phyloP scores from a whole-genome alignment of 805 yeast genomes.

The Barnettozyma populi region DNA sequence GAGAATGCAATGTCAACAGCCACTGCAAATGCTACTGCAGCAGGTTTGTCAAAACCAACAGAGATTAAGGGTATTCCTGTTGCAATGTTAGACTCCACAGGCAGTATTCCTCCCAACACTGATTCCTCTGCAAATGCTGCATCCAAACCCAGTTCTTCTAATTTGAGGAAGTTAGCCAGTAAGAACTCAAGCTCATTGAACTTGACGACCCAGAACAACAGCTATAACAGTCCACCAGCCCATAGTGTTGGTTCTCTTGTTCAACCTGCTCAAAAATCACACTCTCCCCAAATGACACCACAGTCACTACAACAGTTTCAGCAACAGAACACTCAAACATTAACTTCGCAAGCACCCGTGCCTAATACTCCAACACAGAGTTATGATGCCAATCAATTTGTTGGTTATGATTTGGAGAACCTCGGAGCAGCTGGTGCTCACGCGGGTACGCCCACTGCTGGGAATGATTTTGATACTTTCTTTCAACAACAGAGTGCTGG shows the following conservation, averaged over 20 bases:
- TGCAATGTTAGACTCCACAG: slow-evolving; percentile 74
- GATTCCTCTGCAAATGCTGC: neutral
- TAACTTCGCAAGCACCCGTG: slow-evolving; percentile 3
- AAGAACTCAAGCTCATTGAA: slow-evolving; percentile 11
- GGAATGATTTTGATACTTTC: slow-evolving; percentile 44
- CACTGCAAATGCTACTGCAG: slow-evolving; percentile 49
- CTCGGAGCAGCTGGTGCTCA: slow-evolving; percentile 3
- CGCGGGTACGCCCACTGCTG: slow-evolving; percentile 2
- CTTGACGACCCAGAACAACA: neutral
- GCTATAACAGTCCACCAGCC: neutral
- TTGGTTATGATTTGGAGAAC: slow-evolving; percentile 15
- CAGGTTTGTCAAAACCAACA: slow-evolving; percentile 46
- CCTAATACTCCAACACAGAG: slow-evolving; percentile 5
- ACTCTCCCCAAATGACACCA: neutral
- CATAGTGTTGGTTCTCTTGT: neutral
- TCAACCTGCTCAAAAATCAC: neutral
- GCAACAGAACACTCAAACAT: slow-evolving; percentile 4
- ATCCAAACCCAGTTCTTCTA: slow-evolving; percentile 1
- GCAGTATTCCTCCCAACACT: slow-evolving; percentile 40
- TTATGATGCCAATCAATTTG: slow-evolving; percentile 8
- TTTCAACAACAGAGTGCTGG: slow-evolving; percentile 80
- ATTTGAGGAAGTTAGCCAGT: slow-evolving; percentile 18
- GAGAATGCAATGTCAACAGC: slow-evolving; percentile 67
- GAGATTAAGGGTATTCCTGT: slow-evolving; percentile 68
- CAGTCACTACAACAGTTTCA: neutral